Percentiles rank a stretch among this genome's conserved stretches.
phyloP scores from a whole-genome alignment of 805 yeast genomes.

The Starmerella kuoi region DNA sequence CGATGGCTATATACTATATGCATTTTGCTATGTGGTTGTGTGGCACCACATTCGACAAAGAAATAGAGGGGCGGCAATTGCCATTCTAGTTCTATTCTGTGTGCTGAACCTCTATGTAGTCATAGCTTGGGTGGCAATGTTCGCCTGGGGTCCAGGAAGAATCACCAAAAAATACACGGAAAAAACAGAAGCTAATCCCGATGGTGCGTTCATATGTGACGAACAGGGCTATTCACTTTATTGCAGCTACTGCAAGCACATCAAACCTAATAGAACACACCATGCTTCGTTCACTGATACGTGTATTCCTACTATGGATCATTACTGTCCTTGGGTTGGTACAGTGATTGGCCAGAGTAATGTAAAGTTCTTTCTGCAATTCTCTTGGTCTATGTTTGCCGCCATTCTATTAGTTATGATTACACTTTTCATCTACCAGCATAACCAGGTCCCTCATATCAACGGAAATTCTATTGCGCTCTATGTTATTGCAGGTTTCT shows the following conservation, averaged over 20 bases:
- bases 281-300: constrained; percentile 46
- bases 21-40: constrained; percentile 18
- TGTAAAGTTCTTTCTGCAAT: constrained; percentile 47
- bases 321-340: constrained; percentile 72
- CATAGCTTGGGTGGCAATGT: constrained; percentile 37
- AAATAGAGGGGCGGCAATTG: constrained; percentile 16
- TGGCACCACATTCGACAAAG: constrained; percentile 15
- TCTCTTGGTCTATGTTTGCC: constrained; percentile 30
- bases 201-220: constrained; percentile 48
- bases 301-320: constrained; percentile 72
- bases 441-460: constrained; percentile 23
- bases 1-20: constrained; percentile 19
- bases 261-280: constrained; percentile 57
- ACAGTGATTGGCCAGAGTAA: constrained; percentile 57
- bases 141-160: constrained; percentile 48
- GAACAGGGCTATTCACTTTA: constrained; percentile 62
- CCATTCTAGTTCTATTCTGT: constrained; percentile 12
- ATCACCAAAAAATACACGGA: constrained; percentile 22
- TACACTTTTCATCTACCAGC: constrained; percentile 30
- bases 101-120: constrained; percentile 11
- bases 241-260: constrained; percentile 54
- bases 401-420: constrained; percentile 33
- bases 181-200: constrained; percentile 5
- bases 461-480: constrained; percentile 42
- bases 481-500: constrained; percentile 35